These are phyloP conservation scores for Aspergillus viridinutans DNA, from an alignment of 2,329 filamentous ascomycete species.

Conservation along the genomic window DNA sequence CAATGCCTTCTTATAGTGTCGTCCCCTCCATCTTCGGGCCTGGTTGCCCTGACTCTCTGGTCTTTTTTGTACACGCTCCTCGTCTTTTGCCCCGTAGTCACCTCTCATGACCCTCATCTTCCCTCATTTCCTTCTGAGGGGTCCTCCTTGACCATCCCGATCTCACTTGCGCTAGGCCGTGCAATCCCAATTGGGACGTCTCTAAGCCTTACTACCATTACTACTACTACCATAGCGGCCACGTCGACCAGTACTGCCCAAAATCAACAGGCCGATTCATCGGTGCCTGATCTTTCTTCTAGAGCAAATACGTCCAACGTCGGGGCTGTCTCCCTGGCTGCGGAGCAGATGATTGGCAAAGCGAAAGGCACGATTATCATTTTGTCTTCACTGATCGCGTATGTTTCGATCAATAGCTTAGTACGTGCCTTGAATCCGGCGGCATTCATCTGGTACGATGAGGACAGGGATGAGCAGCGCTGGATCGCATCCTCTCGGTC, in stretches of 20 bases:
- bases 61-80: conserved; percentile 6
- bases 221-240: not conserved
- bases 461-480: conserved; percentile 57
- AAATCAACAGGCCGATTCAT: conserved; percentile 3
- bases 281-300: not conserved
- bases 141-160: conserved; percentile 10
- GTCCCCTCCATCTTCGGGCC: conserved; percentile 9
- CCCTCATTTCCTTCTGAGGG: conserved; percentile 6
- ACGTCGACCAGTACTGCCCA: not conserved
- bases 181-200: conserved; percentile 7
- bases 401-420: conserved; percentile 45
- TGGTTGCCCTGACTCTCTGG: conserved; percentile 8
- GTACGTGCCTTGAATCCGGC: conserved; percentile 59
- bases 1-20: conserved; percentile 19
- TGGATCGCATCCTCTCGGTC: conserved; percentile 71
- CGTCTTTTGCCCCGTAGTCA: conserved; percentile 8
- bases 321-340: conserved; percentile 9
- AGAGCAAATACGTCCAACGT: conserved; percentile 7
- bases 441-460: conserved; percentile 56
- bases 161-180: conserved; percentile 8
- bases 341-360: conserved; percentile 39
- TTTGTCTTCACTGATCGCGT: conserved; percentile 39
- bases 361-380: conserved; percentile 37
- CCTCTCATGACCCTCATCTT: conserved; percentile 2
- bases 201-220: conserved; percentile 2